These are phyloP conservation scores for Truncatella angustata DNA, from an alignment of 2,329 filamentous ascomycete genomes.

Conservation along the genomic window DNA sequence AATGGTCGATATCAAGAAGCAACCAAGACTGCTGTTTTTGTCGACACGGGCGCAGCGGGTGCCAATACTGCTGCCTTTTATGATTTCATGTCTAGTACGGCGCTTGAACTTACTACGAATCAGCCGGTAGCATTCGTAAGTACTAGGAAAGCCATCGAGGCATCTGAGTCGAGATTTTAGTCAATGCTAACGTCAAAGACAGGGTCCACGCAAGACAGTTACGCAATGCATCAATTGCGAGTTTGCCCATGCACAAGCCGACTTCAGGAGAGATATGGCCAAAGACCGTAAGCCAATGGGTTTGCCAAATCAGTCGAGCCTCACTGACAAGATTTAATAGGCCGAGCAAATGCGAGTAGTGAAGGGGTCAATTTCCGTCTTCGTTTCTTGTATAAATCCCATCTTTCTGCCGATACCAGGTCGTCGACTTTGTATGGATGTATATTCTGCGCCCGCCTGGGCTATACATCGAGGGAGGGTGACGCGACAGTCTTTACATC, in stretches of 20 bases:
- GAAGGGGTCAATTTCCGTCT: constrained; percentile 36
- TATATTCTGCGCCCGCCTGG: constrained; percentile 35
- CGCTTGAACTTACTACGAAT: neutral
- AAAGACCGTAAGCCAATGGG: constrained; percentile 16
- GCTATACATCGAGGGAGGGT: constrained; percentile 32
- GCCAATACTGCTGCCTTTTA: neutral
- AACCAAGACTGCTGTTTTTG: constrained; percentile 22
- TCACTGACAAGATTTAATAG: neutral
- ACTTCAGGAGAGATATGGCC: constrained; percentile 14
- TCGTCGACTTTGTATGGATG: constrained; percentile 28
- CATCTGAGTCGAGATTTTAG: neutral
- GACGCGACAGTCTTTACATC: constrained; percentile 41
- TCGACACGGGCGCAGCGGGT: neutral
- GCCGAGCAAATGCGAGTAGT: constrained; percentile 14
- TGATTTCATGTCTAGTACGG: neutral
- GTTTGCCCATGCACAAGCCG: constrained; percentile 13
- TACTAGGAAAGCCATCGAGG: neutral
- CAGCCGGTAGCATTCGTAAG: constrained; percentile 13
- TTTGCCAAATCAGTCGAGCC: neutral
- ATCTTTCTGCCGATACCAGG: constrained; percentile 30
- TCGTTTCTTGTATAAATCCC: constrained; percentile 41
- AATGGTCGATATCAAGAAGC: constrained; percentile 33
- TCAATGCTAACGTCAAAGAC: neutral
- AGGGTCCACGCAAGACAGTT: constrained; percentile 13
- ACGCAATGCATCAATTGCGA: constrained; percentile 25